Conservation (phyloP, 2,329 filamentous ascomycete species). For the Xylogone sp. region DNA sequence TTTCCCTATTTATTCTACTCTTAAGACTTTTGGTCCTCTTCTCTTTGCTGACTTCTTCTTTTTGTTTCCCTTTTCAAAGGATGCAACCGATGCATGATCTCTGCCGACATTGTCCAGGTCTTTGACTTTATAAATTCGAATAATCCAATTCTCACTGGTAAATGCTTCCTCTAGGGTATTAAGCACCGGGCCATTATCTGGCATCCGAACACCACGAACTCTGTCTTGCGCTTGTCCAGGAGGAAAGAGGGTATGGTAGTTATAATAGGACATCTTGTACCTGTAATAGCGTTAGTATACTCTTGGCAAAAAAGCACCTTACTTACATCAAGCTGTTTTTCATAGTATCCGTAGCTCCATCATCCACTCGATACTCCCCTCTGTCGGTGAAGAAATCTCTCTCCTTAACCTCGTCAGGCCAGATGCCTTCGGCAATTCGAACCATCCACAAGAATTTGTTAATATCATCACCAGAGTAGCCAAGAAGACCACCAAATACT, state of each 20-base stretch:
- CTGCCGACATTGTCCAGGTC: constrained; percentile 94
- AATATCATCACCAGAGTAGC: constrained; percentile 97
- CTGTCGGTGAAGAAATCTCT: constrained; percentile 91
- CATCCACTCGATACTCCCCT: constrained; percentile 93
- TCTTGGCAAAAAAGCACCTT: not conserved
- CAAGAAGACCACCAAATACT: constrained; percentile 91
- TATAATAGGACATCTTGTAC: constrained; percentile 99
- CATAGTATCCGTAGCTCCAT: constrained; percentile 93
- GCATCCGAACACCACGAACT: constrained; percentile 76
- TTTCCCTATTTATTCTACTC: constrained; percentile 57
- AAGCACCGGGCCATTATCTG: constrained; percentile 79
- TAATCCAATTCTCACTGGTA: constrained; percentile 99
- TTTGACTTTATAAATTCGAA: constrained; percentile 99
- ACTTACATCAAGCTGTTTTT: constrained; percentile 97
- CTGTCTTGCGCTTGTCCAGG: constrained; percentile 86
- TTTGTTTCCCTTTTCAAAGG: constrained; percentile 77
- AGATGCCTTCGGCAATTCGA: constrained; percentile 96
- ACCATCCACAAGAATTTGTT: constrained; percentile 99
- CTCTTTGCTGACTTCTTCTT: constrained; percentile 75
- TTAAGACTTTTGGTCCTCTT: constrained; percentile 66
- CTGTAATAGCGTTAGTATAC: constrained; percentile 41
- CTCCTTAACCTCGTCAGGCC: constrained; percentile 99
- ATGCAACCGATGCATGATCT: constrained; percentile 68
- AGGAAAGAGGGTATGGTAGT: constrained; percentile 89
- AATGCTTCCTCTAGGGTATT: constrained; percentile 94